Percentiles rank a stretch among this genome's conserved stretches.
phyloP scores from a whole-genome alignment of 2,329 filamentous ascomycete genomes.

The Beauveria caledonica region DNA sequence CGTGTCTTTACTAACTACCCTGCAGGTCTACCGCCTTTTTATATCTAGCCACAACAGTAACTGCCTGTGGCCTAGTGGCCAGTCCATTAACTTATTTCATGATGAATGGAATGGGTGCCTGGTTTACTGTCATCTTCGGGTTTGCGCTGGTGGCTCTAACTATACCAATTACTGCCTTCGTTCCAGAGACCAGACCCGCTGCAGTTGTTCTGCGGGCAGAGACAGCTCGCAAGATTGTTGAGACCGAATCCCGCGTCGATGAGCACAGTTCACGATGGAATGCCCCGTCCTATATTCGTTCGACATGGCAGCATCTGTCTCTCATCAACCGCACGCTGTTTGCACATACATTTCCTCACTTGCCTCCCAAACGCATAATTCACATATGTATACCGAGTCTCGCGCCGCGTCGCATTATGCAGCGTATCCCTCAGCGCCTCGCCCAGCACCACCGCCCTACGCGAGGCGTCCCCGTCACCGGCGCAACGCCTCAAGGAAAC shows the following conservation, averaged over 20 bases:
- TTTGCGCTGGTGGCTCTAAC: slow-evolving; percentile 8
- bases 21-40: slow-evolving; percentile 15
- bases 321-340: neutral
- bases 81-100: slow-evolving; percentile 14
- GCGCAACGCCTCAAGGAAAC: neutral
- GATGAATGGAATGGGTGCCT: slow-evolving; percentile 11
- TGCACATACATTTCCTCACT: slow-evolving; percentile 31
- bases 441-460: slow-evolving; percentile 25
- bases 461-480: slow-evolving; percentile 22
- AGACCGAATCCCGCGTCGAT: neutral
- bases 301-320: neutral
- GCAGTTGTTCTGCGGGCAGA: neutral
- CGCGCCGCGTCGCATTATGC: slow-evolving; percentile 23
- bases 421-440: slow-evolving; percentile 30
- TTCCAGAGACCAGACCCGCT: slow-evolving; percentile 13
- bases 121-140: slow-evolving; percentile 11
- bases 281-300: neutral
- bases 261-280: neutral
- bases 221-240: slow-evolving; percentile 2
- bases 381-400: slow-evolving; percentile 31
- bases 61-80: slow-evolving; percentile 14
- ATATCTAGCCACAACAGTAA: slow-evolving; percentile 13
- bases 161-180: slow-evolving; percentile 7
- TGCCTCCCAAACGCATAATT: slow-evolving; percentile 41
- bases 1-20: neutral